phyloP scores from a whole-genome alignment of 2,329 filamentous ascomycete species.

The Colletotrichum melonis region DNA sequence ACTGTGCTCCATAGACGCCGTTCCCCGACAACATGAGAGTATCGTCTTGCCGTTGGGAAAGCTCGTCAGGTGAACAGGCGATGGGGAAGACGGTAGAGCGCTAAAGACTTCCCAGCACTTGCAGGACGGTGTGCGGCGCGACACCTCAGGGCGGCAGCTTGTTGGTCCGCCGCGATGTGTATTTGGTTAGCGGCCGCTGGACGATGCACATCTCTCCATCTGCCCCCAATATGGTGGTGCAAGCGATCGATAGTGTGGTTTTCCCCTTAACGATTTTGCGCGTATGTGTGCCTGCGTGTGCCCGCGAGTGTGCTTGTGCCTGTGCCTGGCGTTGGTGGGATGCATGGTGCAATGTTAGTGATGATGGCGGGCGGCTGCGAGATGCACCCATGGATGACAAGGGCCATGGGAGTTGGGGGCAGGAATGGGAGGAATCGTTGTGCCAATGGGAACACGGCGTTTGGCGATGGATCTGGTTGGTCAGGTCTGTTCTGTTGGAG shows the following conservation, averaged over 20 bases:
- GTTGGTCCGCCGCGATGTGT: not conserved
- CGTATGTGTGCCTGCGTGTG: too few relatives aligned
- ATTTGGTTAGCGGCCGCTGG: not conserved
- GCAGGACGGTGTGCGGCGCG: slow-evolving; percentile 22
- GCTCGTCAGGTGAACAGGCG: not conserved
- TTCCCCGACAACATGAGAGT: not conserved
- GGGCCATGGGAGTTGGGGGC: not conserved
- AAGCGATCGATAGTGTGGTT: slow-evolving; percentile 13
- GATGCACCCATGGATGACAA: not conserved
- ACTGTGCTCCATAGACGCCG: not conserved
- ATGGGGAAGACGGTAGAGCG: not conserved
- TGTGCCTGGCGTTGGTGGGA: not conserved
- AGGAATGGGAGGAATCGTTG: not conserved
- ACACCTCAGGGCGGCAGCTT: slow-evolving; percentile 15
- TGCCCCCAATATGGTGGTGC: slow-evolving; percentile 3
- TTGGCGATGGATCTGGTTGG: slow-evolving; percentile 15
- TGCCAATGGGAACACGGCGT: slow-evolving; percentile 16
- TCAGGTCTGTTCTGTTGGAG: not conserved
- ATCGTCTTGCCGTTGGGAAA: not conserved
- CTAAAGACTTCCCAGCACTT: slow-evolving; percentile 19
- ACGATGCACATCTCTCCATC: not conserved
- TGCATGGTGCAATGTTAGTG: slow-evolving; percentile 12
- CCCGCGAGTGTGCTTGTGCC: not conserved
- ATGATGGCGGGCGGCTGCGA: slow-evolving; percentile 22
- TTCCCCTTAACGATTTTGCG: not conserved